Conservation (phyloP, 345 rosid genomes). For the Acer negundo region DNA sequence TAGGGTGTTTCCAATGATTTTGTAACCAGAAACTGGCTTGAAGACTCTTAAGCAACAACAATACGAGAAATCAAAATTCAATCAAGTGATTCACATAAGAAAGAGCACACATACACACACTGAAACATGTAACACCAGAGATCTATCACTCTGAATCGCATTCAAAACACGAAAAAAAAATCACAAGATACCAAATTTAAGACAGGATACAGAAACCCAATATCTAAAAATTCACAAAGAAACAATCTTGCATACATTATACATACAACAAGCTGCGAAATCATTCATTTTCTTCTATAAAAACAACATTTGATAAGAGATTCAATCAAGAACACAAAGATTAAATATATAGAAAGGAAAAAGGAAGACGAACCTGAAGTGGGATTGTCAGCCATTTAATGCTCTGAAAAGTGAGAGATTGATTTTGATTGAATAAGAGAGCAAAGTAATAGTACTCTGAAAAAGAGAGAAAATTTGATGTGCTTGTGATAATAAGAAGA, state of each 20-base stretch:
- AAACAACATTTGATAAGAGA: slow-evolving; percentile 1
- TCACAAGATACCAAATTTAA: neutral
- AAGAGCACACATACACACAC: neutral
- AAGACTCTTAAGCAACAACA: neutral
- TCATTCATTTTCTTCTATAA: neutral
- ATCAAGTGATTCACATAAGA: slow-evolving; percentile 6
- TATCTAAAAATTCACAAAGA: slow-evolving; percentile 3
- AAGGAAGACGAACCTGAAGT: slow-evolving; percentile 36
- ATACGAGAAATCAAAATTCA: neutral
- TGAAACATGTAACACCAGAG: slow-evolving; percentile 17
- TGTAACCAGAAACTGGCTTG: neutral
- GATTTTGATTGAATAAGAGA: slow-evolving; percentile 20
- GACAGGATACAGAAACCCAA: neutral
- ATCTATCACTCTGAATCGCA: slow-evolving; percentile 14
- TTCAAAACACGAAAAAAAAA: slow-evolving; percentile 8
- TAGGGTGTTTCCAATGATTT: neutral
- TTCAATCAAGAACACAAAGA: slow-evolving; percentile 17
- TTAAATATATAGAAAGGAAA: neutral
- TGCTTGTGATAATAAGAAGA: slow-evolving; percentile 21
- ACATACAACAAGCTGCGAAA: slow-evolving; percentile 6
- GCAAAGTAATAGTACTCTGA: neutral
- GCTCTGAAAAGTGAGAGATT: slow-evolving; percentile 1
- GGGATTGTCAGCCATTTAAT: slow-evolving; percentile 45
- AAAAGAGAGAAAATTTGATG: slow-evolving; percentile 12
- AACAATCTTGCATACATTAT: slow-evolving; percentile 8